Base-by-base conservation (phyloP, 306 rosid species). In the Macrotyloma uniflorum region DNA sequence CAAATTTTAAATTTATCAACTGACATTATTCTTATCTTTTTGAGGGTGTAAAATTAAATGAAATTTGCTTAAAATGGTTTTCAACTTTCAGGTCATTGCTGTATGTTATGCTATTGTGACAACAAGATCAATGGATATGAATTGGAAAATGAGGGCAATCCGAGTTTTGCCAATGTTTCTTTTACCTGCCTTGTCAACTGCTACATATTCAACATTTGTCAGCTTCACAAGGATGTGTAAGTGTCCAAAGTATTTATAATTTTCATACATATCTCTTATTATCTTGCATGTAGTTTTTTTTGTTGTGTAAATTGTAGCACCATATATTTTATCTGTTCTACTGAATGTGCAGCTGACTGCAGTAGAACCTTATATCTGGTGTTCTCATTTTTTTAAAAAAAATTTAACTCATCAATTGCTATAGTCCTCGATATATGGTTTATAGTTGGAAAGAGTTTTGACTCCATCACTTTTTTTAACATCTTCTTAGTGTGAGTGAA, bases 101-200 rank as follows among this genome's bases (percentile, higher is more conserved):
- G 82, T 93, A 80, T 82, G 86, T 82, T 95, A 87, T 90, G 99
- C 98, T 24, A 90, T 91, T 71, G 72, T 86, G 85, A 91, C 96
- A 1, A 93, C 99, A 43, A 83, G 93, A 76, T 57, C 90, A 14
- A 19, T 64, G 43, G 87, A 90, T 72, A 75, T 95, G 90, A 70
- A 93, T 77, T 95, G 98, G 99, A 93, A 86, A 87, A 87, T 83
- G 91, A 91, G 99, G 81, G 91, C 96, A 4, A 75, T 91, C 38
- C 85, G 90, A 40, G 85, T 93, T 81, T 77, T 89, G 79, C 99
- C 99, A 0, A 91, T 95, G 96, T 95, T 95, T 89, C 90, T 95
- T 74, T 85, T 91, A 83, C 97, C 99, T 49, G 94, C 84, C 23
- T 63, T 95, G 35, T 84, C 97, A 61, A 47, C 82, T 45, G 81